Evolutionary conservation across 2,329 filamentous ascomycete species (phyloP).

Genomic region (Lizonia empirigonia): DNA sequence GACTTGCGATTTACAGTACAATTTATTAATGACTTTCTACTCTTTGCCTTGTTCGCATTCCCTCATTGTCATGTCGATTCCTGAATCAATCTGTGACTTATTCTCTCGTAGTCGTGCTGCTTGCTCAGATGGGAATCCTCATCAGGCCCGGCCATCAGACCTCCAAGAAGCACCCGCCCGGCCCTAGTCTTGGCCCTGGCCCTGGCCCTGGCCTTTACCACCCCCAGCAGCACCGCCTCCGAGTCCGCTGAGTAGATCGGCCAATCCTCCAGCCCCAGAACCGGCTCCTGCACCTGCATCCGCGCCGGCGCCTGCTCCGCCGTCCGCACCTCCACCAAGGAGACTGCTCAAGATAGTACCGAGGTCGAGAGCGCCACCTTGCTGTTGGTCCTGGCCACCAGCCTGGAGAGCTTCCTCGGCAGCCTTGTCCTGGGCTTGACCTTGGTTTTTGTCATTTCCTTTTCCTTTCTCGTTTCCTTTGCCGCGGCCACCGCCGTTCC

Average conservation of each 20-base stretch:
- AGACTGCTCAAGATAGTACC: slow-evolving; percentile 10
- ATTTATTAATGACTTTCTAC: slow-evolving; percentile 2
- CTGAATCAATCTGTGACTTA: slow-evolving; percentile 5
- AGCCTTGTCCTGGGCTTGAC: not conserved
- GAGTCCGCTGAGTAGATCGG: not conserved
- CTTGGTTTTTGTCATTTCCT: not conserved
- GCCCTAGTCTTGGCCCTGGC: not conserved
- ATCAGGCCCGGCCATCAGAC: not conserved
- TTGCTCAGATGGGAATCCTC: not conserved
- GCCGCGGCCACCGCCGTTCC: not conserved
- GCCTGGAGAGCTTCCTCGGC: slow-evolving; percentile 11
- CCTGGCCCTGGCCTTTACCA: not conserved
- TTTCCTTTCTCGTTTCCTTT: not conserved
- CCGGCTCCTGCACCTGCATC: slow-evolving; percentile 11
- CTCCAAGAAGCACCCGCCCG: not conserved
- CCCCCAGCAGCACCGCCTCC: not conserved
- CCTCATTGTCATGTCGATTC: slow-evolving; percentile 5
- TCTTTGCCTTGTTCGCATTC: not conserved
- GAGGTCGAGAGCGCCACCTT: slow-evolving; percentile 2
- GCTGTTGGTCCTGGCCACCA: slow-evolving; percentile 15
- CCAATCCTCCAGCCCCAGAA: slow-evolving; percentile 3
- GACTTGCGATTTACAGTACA: not conserved
- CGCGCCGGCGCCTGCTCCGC: slow-evolving; percentile 4
- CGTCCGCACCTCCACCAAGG: slow-evolving; percentile 12
- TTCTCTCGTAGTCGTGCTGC: not conserved